Conservation (phyloP, 2,329 filamentous ascomycete species). For the Endoconidiophora laricicola region DNA sequence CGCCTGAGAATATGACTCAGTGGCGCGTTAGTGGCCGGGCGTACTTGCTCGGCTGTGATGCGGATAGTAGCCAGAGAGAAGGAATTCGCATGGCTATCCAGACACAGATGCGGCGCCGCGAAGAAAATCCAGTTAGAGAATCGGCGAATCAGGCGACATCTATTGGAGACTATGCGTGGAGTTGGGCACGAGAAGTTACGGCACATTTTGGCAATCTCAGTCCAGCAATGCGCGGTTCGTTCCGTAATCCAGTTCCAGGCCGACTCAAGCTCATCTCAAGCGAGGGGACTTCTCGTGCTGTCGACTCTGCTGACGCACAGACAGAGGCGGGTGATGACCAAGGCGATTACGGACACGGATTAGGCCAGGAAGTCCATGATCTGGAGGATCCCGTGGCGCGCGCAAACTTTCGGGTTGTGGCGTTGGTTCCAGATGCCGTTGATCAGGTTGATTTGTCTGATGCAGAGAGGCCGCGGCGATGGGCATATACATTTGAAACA, state of each 20-base stretch:
- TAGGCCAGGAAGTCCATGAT: conserved; percentile 51
- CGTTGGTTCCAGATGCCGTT: conserved; percentile 62
- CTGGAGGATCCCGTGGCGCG: conserved; percentile 55
- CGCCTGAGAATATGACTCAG: conserved; percentile 51
- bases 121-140: not conserved
- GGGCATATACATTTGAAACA: conserved; percentile 45
- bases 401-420: conserved; percentile 65
- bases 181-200: conserved; percentile 63
- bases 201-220: conserved; percentile 81
- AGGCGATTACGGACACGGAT: conserved; percentile 19
- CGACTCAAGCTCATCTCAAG: conserved; percentile 29
- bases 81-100: not conserved
- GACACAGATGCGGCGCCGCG: conserved; percentile 22
- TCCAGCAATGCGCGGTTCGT: conserved; percentile 62
- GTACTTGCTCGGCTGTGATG: conserved; percentile 57
- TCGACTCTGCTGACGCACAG: too few species aligned
- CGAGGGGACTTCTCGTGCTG: conserved; percentile 17
- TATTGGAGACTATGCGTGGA: conserved; percentile 34
- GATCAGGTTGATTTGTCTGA: conserved; percentile 59
- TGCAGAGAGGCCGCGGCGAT: conserved; percentile 44
- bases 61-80: conserved; percentile 24
- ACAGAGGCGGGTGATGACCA: too few species aligned
- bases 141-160: not conserved
- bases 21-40: conserved; percentile 70
- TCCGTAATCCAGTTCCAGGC: conserved; percentile 57